phyloP scores from a whole-genome alignment of 208 protist genomes.

The Dictyostelium gargantuum region DNA sequence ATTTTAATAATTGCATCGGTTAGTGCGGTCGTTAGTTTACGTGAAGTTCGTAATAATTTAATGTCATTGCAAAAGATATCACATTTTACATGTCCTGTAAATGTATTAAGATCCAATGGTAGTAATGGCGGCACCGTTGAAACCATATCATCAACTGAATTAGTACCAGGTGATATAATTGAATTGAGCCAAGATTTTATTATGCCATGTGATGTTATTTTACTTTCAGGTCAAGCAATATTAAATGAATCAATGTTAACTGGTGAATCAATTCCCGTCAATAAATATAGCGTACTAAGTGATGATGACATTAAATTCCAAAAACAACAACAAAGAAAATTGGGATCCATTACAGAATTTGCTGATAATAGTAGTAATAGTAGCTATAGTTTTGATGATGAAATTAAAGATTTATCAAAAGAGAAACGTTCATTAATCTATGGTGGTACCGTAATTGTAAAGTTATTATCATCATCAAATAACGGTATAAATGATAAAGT shows the following conservation, averaged over 20 bases:
- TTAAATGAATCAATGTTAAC: conserved; percentile 84
- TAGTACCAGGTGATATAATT: conserved; percentile 75
- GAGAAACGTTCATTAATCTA: conserved; percentile 55
- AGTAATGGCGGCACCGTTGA: background rate
- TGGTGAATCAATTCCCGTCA: conserved; percentile 80
- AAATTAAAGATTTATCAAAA: background rate
- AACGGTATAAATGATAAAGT: background rate
- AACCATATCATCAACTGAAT: background rate
- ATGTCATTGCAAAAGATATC: background rate
- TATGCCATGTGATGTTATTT: conserved; percentile 81
- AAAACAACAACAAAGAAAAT: background rate
- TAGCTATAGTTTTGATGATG: background rate
- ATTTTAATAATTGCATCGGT: conserved; percentile 36
- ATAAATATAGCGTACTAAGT: conserved; percentile 69
- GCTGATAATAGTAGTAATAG: background rate
- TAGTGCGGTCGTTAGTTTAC: background rate
- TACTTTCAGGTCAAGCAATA: conserved; percentile 73
- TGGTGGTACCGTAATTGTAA: conserved; percentile 77
- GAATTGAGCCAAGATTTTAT: background rate
- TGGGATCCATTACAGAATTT: no score
- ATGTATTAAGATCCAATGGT: background rate
- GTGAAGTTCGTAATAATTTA: background rate
- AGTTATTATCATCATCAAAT: background rate
- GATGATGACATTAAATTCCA: background rate
- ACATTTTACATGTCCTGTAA: background rate